Base-by-base conservation (phyloP, 495 filamentous ascomycete species). In the Amphirosellinia nigrospora region DNA sequence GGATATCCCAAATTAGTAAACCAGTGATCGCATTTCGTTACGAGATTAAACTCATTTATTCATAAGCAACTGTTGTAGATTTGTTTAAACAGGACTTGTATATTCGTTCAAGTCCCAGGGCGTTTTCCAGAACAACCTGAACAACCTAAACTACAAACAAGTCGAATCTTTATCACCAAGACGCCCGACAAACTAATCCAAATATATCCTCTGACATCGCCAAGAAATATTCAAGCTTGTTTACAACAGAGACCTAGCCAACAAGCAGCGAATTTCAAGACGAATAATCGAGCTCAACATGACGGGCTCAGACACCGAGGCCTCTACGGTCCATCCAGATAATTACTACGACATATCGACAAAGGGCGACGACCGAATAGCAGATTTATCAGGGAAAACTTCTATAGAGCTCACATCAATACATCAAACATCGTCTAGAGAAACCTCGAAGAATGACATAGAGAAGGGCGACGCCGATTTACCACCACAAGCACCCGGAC, bases 401-500 rank as follows among this genome's bases (percentile, higher is more conserved):
- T 70, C 60, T 9, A 64, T 32, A 15, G 60, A 70, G 13, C n/a
- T 36, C 23, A 41, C 63, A 53, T n/a, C 50, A 77, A 81, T n/a
- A 71, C 70, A 13, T 72, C 78, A 48, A 75, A 72, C 23, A 76
- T 75, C 58, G 59, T 77, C 55, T 73, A 79, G 58, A 76, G 75
- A 26, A n/a, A 30, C 16, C 32, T 19, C 32, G 13, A 41, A 41
- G 1, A 53, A 53, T 21, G 82, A 82, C 67, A 73, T 79, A 43
- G 82, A 83, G 69, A 83, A 81, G 65, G 74, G 65, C 39, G 79
- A 75, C 48, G 71, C 56, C 11, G 70, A 65, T 6, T 60, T 68
- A 23, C 52, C 60, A 53, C 1, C 32, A 62, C 56, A 53, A 46
- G 21, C 77, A 1, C 69, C 74, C 5, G 69, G 36, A 11, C n/a